These are phyloP conservation scores for Eucalyptus guilfoylei DNA, from an alignment of 345 rosid species.

Conservation along the genomic window DNA sequence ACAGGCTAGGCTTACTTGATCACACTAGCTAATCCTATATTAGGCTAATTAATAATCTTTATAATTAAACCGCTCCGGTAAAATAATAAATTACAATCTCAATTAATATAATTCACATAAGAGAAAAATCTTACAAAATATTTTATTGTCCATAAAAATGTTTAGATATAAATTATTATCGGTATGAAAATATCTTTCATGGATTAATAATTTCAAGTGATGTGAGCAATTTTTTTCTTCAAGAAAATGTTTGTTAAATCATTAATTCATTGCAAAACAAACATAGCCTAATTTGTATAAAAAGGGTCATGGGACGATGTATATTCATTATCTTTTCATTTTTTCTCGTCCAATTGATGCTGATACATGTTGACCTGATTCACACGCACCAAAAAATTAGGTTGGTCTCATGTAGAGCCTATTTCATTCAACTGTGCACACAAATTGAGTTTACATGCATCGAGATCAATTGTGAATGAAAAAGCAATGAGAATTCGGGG, in stretches of 20 bases:
- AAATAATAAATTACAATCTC: too few relatives aligned
- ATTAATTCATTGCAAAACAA: neutral
- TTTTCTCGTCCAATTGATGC: neutral
- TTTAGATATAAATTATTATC: neutral
- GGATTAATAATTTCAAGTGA: neutral
- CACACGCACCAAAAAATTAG: neutral
- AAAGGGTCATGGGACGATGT: neutral
- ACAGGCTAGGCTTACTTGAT: neutral
- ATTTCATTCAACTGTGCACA: neutral
- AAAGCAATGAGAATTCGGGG: neutral
- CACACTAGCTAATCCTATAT: too few relatives aligned
- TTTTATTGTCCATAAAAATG: neutral
- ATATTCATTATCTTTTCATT: neutral
- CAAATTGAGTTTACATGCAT: neutral
- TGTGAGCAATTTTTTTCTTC: neutral
- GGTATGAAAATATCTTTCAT: neutral
- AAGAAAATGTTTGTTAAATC: neutral
- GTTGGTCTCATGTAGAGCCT: neutral
- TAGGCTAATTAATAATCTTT: too few relatives aligned
- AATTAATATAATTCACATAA: neutral
- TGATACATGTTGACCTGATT: neutral
- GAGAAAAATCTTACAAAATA: accelerated
- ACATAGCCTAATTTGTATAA: neutral
- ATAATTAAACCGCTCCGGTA: too few relatives aligned
- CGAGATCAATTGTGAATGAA: neutral